A percentile compares a stretch with the other conserved stretches of the same genome.
These are phyloP conservation scores for Diplodia sapinea DNA, from an alignment of 2,329 filamentous ascomycete genomes.

Conservation along the genomic window DNA sequence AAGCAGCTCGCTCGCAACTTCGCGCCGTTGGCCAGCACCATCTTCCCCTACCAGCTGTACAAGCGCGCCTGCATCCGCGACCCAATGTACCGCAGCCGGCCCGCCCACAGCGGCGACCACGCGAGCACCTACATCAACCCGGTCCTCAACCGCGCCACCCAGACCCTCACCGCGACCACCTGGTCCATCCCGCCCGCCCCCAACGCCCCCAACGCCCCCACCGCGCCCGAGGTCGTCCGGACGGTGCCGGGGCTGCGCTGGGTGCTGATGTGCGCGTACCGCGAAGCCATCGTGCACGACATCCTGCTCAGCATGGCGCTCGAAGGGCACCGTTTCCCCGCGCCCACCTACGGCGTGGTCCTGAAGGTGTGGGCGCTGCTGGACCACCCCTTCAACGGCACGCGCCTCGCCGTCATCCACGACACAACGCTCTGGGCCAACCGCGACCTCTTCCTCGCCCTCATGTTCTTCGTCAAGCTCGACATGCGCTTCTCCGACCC, in stretches of 20 bases:
- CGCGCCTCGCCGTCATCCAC: conserved; percentile 62
- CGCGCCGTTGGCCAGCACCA: conserved; percentile 60
- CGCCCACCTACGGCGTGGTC: conserved; percentile 56
- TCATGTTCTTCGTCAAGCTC: conserved; percentile 74
- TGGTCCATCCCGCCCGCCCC: not conserved
- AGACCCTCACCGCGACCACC: conserved; percentile 25
- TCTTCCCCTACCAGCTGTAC: conserved; percentile 70
- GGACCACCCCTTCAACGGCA: conserved; percentile 65
- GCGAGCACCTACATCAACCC: not conserved
- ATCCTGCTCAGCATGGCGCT: conserved; percentile 64
- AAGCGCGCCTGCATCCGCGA: conserved; percentile 63
- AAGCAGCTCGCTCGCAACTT: conserved; percentile 62
- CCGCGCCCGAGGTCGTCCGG: conserved; percentile 46
- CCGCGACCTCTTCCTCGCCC: conserved; percentile 64
- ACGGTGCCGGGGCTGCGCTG: conserved; percentile 69
- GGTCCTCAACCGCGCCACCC: conserved; percentile 25
- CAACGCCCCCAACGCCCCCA: not conserved
- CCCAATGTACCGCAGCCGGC: conserved; percentile 56
- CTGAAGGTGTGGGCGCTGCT: conserved; percentile 74
- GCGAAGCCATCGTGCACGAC: conserved; percentile 57
- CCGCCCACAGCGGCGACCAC: conserved; percentile 31
- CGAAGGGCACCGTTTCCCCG: conserved; percentile 57
- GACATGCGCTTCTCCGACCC: conserved; percentile 72
- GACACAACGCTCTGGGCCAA: conserved; percentile 63
- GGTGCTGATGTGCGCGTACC: conserved; percentile 66